These are phyloP conservation scores for Zymoseptoria pseudotritici DNA, from an alignment of 2,329 filamentous ascomycete species.

Conservation along the genomic window DNA sequence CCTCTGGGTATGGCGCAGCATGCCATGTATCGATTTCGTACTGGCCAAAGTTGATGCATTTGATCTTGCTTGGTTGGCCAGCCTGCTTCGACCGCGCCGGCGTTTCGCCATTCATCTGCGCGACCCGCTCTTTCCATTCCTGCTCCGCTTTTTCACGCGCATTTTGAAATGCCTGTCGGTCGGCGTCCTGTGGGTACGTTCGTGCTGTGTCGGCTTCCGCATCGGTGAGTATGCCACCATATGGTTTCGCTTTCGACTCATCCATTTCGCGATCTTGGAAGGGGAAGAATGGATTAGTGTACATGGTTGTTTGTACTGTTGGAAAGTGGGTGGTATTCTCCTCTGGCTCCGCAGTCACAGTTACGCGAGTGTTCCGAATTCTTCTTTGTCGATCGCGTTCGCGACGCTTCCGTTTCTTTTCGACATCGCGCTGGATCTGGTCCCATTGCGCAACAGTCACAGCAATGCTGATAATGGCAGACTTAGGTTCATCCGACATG, in stretches of 20 bases:
- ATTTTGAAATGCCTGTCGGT: constrained; percentile 80
- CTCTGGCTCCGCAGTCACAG: constrained; percentile 33
- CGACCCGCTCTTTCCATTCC: constrained; percentile 68
- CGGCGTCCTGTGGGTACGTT: constrained; percentile 71
- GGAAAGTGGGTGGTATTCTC: constrained; percentile 45
- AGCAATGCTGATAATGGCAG: constrained; percentile 47
- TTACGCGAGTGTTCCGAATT: constrained; percentile 36
- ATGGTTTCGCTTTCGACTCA: constrained; percentile 85
- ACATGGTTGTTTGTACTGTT: constrained; percentile 53
- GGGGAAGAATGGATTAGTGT: constrained; percentile 74
- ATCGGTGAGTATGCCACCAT: constrained; percentile 86
- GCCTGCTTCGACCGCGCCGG: constrained; percentile 54
- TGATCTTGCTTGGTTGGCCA: constrained; percentile 91
- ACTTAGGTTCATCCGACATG: constrained; percentile 29
- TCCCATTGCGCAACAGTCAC: constrained; percentile 30
- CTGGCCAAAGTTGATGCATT: constrained; percentile 95
- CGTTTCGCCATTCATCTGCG: constrained; percentile 58
- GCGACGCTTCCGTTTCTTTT: constrained; percentile 47
- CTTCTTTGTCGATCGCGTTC: constrained; percentile 37
- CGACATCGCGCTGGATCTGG: constrained; percentile 32
- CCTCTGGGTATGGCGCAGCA: constrained; percentile 93
- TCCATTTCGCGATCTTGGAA: constrained; percentile 86
- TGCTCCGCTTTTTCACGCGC: constrained; percentile 87
- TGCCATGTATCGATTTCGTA: constrained; percentile 99
- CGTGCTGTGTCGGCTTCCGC: constrained; percentile 83